These are phyloP conservation scores for Basidiobolus heterosporus DNA, from an alignment of 371 early-diverging fungal genomes.

Conservation along the genomic window DNA sequence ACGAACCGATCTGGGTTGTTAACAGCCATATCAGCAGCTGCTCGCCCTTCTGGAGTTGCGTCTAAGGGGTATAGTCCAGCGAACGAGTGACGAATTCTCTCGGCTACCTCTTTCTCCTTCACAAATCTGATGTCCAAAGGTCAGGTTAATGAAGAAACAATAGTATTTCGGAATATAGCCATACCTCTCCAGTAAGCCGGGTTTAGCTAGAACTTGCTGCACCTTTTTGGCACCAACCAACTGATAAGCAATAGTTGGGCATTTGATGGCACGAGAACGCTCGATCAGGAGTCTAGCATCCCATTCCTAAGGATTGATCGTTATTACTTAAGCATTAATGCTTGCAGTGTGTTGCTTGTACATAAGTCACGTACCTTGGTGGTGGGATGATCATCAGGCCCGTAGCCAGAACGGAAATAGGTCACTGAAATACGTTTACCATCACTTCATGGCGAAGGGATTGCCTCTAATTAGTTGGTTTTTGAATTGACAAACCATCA, in stretches of 20 bases:
- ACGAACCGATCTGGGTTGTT: constrained; percentile 49
- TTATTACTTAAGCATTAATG: neutral
- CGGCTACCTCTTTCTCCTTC: constrained; percentile 27
- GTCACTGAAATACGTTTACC: constrained; percentile 67
- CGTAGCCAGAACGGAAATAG: constrained; percentile 86
- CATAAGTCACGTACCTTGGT: constrained; percentile 8
- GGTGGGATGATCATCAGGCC: constrained; percentile 72
- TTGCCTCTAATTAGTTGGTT: too few species aligned
- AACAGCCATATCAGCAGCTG: constrained; percentile 50
- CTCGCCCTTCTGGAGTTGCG: constrained; percentile 35
- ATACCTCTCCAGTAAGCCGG: constrained; percentile 66
- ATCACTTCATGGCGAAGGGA: constrained; percentile 28
- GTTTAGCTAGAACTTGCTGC: constrained; percentile 76
- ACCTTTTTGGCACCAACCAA: constrained; percentile 91
- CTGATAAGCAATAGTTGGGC: constrained; percentile 82
- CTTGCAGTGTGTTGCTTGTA: neutral
- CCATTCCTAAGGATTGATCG: constrained; percentile 48
- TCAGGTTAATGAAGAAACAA: too few species aligned
- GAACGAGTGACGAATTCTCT: constrained; percentile 53
- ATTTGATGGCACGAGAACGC: constrained; percentile 66
- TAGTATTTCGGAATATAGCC: neutral
- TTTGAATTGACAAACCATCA: too few species aligned
- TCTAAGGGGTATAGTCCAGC: constrained; percentile 85
- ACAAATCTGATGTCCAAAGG: constrained; percentile 29
- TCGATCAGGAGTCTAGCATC: constrained; percentile 67